Percentiles rank a stretch among this genome's conserved stretches.
Evolutionary conservation across 2,329 filamentous ascomycete species (phyloP).

Genomic region (Fonsecaea erecta): DNA sequence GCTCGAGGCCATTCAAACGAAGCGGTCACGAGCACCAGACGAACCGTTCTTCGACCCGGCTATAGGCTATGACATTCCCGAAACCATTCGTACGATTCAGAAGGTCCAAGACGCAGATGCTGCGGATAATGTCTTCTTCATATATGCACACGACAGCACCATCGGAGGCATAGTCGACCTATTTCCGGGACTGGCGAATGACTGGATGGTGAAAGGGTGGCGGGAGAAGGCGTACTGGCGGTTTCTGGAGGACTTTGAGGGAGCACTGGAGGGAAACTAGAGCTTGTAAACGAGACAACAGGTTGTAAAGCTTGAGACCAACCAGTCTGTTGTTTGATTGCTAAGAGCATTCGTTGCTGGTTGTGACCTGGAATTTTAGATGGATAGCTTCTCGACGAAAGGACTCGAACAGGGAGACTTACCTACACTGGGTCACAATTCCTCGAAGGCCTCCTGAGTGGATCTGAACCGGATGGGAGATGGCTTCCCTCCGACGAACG

Average conservation of each 20-base stretch:
- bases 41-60: slow-evolving; percentile 34
- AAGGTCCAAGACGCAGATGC: slow-evolving; percentile 39
- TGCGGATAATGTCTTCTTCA: slow-evolving; percentile 38
- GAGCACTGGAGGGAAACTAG: slow-evolving; percentile 10
- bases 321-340: neutral
- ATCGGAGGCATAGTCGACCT: slow-evolving; percentile 36
- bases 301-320: neutral
- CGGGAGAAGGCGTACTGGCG: slow-evolving; percentile 24
- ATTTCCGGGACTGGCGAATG: slow-evolving; percentile 21
- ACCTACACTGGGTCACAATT: no score
- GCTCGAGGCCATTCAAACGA: slow-evolving; percentile 35
- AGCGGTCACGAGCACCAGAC: slow-evolving; percentile 23
- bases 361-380: neutral
- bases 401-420: no score
- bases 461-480: no score
- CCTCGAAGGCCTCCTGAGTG: no score
- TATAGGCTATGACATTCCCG: slow-evolving; percentile 37
- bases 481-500: no score
- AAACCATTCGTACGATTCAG: slow-evolving; percentile 34
- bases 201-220: slow-evolving; percentile 25
- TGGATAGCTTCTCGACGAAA: neutral
- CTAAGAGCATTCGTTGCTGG: neutral
- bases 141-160: slow-evolving; percentile 40
- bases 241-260: slow-evolving; percentile 27
- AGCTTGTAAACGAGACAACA: neutral